Base-by-base conservation (phyloP, 2,329 filamentous ascomycete species). In the Erysiphe pulchra region DNA sequence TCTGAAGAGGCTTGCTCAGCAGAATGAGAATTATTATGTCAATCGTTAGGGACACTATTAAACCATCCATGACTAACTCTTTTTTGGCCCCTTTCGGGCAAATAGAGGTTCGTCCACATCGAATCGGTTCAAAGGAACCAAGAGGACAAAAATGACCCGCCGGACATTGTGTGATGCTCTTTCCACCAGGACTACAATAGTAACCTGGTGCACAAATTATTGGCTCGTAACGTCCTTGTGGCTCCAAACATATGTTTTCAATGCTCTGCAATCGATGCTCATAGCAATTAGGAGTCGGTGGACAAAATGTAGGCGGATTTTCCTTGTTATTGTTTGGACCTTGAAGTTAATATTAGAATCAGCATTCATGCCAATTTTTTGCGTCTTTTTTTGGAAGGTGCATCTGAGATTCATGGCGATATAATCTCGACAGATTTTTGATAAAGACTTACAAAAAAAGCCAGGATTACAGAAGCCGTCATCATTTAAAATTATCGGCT, bases 111-210 rank as follows among this genome's bases (percentile, higher is more conserved):
- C 58, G 44, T 14, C 55, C 55, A 48, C 70, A 73, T 11, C 65
- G 64, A 2, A 63, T 66, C 1, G 70, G 66, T 6, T 61, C 56
- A 1, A 62, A 53, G 4, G 65, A 63, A 6, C 70, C 70, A 0
- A 62, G 61, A 30, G 67, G 68, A 48, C 70, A 73, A 50, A 67
- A 73, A 2, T 60, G 60, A 20, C 68, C 68, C 9, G 57, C 48
- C 0, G 67, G 67, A 45, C 70, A 73, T 10, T 48, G 44, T 4
- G 65, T 50, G 39, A 59, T 61, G 46, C 64, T 52, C 38, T 56
- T 62, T 10, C 65, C 65, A 2, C 54, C 53, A 7, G 50, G 54
- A 1, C 68, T 68, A 44, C 70, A 73, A 49, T 38, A 49, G 42
- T 40, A 47, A 14, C 38, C 38, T 18, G 42, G 33, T 24, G 36